phyloP scores from a whole-genome alignment of 371 early-diverging fungal species.

The Mortierella sp. region DNA sequence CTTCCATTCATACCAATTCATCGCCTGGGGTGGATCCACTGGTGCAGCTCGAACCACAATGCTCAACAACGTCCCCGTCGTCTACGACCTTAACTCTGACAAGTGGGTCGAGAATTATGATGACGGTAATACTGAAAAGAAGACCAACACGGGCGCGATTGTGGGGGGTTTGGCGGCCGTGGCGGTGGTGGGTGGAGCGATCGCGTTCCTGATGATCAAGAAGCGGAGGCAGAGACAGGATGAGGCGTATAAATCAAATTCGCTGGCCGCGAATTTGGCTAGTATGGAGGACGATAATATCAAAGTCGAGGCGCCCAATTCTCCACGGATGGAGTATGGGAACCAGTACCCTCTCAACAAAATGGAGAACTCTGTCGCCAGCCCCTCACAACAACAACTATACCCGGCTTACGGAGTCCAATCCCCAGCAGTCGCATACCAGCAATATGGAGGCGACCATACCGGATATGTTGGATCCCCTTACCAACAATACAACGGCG shows the following conservation, averaged over 20 bases:
- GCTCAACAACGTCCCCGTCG: constrained; percentile 23
- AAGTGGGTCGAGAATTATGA: constrained; percentile 32
- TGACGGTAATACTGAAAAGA: background rate
- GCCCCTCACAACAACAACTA: constrained; percentile 1
- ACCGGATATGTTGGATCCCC: background rate
- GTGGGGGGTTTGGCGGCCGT: constrained; percentile 23
- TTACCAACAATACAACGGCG: background rate
- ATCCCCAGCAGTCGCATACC: constrained; percentile 23
- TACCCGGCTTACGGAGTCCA: constrained; percentile 2
- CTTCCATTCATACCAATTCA: constrained; percentile 35
- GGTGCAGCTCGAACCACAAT: constrained; percentile 17
- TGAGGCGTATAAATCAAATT: constrained; percentile 19
- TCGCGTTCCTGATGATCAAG: constrained; percentile 12
- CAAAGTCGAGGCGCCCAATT: constrained; percentile 27
- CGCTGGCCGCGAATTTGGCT: constrained; percentile 10
- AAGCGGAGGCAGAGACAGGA: constrained; percentile 6
- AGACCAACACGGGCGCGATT: constrained; percentile 5
- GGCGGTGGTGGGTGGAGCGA: background rate
- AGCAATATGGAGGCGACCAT: constrained; percentile 13
- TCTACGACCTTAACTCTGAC: constrained; percentile 36
- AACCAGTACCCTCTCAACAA: constrained; percentile 39
- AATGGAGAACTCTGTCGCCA: constrained; percentile 10
- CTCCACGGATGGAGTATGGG: constrained; percentile 1
- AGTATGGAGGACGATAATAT: constrained; percentile 23
- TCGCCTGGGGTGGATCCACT: constrained; percentile 50